Evolutionary conservation across 768 basidiomycete genomes (phyloP), one percentile per base, ranked within the genome.

Genomic region (Sutorius australiensis): DNA sequence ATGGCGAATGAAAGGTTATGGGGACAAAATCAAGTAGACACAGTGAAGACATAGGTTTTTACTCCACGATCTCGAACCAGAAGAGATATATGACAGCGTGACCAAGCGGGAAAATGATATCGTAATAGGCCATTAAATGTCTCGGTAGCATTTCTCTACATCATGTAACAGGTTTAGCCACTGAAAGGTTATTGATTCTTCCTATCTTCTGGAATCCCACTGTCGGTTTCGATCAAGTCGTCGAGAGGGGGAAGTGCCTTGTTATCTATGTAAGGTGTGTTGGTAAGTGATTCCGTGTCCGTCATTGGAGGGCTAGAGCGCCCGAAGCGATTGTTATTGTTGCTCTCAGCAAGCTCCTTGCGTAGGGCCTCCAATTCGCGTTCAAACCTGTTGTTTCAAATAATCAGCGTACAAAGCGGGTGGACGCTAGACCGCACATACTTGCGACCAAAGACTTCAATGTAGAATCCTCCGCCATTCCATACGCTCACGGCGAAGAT

Each of bases 371-470:
- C 94, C 24, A 97, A 74, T 70, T 97, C 94, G 27, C 90, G 83
- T 69, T 97, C 94, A 61, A 97, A 97, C 67, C 93, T 95, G 60
- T 1, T 12, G 44, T 27, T 48, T 36, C 39, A 50, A 48, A 54
- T 19, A 28, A 43, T 62, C 33, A 58, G 50, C 24, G 16, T 42
- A 51, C 5, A 32, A 42, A 48, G 28, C 39, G 10, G 39, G 50
- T 10, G n/a, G 3, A 27, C 10, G 32, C 21, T 14, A 24, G 55
- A 53, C 53, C 54, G 46, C 24, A 80, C 91, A 60, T 57, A 95
- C 94, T 97, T 95, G 73, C 94, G 83, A 28, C 94, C 94, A 65
- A 95, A 97, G 17, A 97, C 94, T 68, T 97, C 94, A 49, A 97
- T 94, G 68, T 97, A 97, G 76, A 86, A 97, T 2, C 90, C 91